phyloP scores from a whole-genome alignment of 1,284 basidiomycete genomes.

The Rhodotorula glutinis region DNA sequence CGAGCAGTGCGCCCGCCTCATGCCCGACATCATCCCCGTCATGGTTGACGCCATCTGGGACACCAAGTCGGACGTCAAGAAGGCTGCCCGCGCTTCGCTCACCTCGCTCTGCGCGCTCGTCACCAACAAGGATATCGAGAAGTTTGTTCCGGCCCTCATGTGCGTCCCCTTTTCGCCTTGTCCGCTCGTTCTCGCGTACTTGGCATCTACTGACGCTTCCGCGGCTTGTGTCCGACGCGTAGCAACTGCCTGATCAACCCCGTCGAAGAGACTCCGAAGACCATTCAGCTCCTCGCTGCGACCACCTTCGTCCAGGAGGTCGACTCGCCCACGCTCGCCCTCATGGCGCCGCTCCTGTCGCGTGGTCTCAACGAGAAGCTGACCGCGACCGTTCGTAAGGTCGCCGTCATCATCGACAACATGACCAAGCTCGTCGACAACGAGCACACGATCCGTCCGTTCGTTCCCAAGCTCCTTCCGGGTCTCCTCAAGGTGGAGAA shows the following conservation, averaged over 20 bases:
- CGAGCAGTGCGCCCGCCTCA: conserved; percentile 79
- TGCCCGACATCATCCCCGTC: conserved; percentile 94
- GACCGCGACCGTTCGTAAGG: conserved; percentile 93
- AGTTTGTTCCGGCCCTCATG: conserved; percentile 45
- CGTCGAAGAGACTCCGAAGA: conserved; percentile 97
- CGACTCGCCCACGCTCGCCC: conserved; percentile 95
- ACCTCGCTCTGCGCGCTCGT: conserved; percentile 89
- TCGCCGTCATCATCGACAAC: conserved; percentile 96
- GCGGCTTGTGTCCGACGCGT: too few relatives aligned
- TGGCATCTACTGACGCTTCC: too few relatives aligned
- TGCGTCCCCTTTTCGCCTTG: neutral
- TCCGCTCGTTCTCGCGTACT: neutral
- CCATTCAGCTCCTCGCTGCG: conserved; percentile 91
- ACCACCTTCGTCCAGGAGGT: conserved; percentile 99
- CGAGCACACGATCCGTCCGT: conserved; percentile 87
- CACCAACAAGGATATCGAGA: conserved; percentile 98
- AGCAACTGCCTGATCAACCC: conserved; percentile 93
- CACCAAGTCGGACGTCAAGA: conserved; percentile 99
- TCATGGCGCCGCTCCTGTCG: conserved; percentile 95
- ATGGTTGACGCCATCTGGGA: conserved; percentile 98
- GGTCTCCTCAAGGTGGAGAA: conserved; percentile 90
- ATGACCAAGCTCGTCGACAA: conserved; percentile 98
- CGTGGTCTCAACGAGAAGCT: conserved; percentile 95
- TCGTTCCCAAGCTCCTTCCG: conserved; percentile 91
- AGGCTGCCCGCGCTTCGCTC: conserved; percentile 91